Base-by-base conservation (phyloP, 805 yeast species). In the Brettanomyces custersianus region DNA sequence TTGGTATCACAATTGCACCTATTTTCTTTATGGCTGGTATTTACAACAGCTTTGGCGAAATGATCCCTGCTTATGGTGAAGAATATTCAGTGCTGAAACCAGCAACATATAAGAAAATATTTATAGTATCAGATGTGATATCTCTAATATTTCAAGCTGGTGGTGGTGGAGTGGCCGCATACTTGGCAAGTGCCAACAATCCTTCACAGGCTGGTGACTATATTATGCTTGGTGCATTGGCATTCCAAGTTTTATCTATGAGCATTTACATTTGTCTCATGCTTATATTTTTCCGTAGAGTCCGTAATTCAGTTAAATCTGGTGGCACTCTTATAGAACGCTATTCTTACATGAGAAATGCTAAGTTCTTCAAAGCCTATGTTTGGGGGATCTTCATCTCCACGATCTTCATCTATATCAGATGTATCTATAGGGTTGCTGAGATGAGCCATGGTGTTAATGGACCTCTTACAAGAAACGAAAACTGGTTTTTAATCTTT, bases 1-100 rank as follows among this genome's bases (percentile, higher is more conserved):
- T 75, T 37, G 63, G 75, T 45, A 59, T 81, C 35, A 80, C 86
- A 0, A 55, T 85, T 30, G 86, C 83, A 0, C 94, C 94, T 0
- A 81, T 80, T 5, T 77, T 83, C 52, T 63, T 80, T 27, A 78
- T 80, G 80, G 94, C 79, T 5, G 92, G 86, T 2, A 63, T 83
- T 4, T 84, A 84, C 57, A 77, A 68, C 45, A 63, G 76, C 37
- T 54, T 84, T 41, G 83, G 78, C 6, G 77, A 80, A 52, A 43
- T 78, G 24, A 60, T 72, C 34, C 72, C 73, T 38, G 54, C 81
- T 2, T 75, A 72, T 46, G 84, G 84, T 4, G 57, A 60, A 35
- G 46, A 60, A 15, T 75, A 55, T 46, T 72, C 85, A 0, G 20
- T 53, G 6, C 34, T 70, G 20, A 62, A 55, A 39, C 83, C 85